These are phyloP conservation scores for Uncinocarpus reesii DNA, from an alignment of 2,329 filamentous ascomycete genomes.

Conservation along the genomic window DNA sequence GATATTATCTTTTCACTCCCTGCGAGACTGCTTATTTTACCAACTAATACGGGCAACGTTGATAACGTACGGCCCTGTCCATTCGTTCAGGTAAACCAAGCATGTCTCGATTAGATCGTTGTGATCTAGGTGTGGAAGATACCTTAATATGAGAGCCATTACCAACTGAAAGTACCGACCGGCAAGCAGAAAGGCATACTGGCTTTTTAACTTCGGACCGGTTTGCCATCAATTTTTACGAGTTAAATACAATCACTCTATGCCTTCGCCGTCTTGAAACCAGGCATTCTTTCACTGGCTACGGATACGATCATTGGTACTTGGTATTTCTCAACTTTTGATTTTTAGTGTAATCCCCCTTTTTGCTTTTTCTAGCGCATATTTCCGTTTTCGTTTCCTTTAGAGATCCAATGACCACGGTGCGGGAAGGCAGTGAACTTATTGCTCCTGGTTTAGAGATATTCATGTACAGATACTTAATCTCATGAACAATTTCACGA, in stretches of 20 bases:
- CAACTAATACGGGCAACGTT: not conserved
- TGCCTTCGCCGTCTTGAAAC: too few species aligned
- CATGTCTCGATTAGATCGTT: not conserved
- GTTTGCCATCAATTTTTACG: not conserved
- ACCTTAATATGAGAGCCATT: not conserved
- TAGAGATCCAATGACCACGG: not conserved
- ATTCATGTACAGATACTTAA: slow-evolving; percentile 8
- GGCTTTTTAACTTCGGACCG: not conserved
- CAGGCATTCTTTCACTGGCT: too few species aligned
- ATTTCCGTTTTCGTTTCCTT: not conserved
- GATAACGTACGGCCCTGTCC: not conserved
- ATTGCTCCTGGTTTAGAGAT: slow-evolving; percentile 3
- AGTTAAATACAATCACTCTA: too few species aligned
- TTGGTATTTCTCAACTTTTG: slow-evolving; percentile 1
- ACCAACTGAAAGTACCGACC: too few species aligned
- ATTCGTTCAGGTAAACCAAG: not conserved
- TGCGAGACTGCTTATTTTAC: not conserved
- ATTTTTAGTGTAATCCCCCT: slow-evolving; percentile 1
- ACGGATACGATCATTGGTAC: slow-evolving; percentile 1
- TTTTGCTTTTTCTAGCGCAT: slow-evolving; percentile 1
- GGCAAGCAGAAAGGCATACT: not conserved
- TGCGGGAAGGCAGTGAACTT: not conserved
- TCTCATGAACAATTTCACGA: slow-evolving; percentile 8
- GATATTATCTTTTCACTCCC: not conserved
- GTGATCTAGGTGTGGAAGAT: not conserved